Conservation (phyloP, 805 yeast genomes). For the Wickerhamomyces bisporus region DNA sequence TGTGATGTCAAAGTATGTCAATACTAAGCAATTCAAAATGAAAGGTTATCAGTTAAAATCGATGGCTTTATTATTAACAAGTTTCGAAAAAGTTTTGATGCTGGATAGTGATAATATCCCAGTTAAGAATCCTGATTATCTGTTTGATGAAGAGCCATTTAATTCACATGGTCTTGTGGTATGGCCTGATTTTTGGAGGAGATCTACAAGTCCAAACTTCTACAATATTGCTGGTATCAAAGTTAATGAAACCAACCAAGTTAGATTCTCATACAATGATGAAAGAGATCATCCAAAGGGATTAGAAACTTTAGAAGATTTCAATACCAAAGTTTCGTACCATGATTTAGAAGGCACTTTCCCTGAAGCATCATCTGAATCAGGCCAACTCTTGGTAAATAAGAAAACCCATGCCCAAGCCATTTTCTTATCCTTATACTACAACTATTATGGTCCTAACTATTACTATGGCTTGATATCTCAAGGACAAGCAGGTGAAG, state of each 20-base stretch:
- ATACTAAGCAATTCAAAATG: constrained; percentile 38
- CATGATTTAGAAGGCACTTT: constrained; percentile 66
- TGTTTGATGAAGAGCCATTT: constrained; percentile 32
- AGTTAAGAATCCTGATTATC: constrained; percentile 41
- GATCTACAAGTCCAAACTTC: constrained; percentile 57
- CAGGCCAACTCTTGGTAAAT: constrained; percentile 60
- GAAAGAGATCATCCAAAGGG: constrained; percentile 27
- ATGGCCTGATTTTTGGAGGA: constrained; percentile 72
- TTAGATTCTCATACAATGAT: constrained; percentile 26
- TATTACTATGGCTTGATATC: constrained; percentile 55
- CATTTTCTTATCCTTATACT: constrained; percentile 55
- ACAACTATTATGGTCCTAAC: constrained; percentile 58
- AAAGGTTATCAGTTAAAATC: constrained; percentile 64
- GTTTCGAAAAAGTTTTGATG: constrained; percentile 69
- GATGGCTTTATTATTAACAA: constrained; percentile 68
- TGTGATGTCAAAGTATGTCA: constrained; percentile 40
- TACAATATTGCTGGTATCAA: constrained; percentile 49
- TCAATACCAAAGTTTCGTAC: constrained; percentile 35
- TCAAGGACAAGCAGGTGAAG: constrained; percentile 69
- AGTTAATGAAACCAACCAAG: constrained; percentile 28
- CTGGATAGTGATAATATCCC: constrained; percentile 74
- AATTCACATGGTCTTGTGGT: constrained; percentile 39
- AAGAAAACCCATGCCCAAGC: constrained; percentile 54
- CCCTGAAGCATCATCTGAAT: constrained; percentile 65
- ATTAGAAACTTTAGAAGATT: constrained; percentile 23